These are phyloP conservation scores for Cornus suecica DNA, from an alignment of 148 eudicot species.

Conservation along the genomic window DNA sequence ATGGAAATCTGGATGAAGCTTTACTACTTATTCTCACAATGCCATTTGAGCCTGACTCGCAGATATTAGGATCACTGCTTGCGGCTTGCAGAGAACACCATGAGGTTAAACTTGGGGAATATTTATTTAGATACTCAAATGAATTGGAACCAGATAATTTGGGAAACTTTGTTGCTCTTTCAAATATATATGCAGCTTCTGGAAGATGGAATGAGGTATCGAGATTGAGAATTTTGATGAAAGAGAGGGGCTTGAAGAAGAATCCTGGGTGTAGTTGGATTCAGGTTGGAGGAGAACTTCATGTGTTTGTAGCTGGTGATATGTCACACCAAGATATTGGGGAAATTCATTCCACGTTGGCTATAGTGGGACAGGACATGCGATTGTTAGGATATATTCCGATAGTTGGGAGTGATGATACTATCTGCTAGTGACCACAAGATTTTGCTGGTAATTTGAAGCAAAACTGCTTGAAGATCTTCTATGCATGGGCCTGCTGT, in stretches of 20 bases:
- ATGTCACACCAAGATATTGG: constrained; percentile 32
- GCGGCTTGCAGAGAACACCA: constrained; percentile 36
- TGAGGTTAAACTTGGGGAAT: constrained; percentile 35
- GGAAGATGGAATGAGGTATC: constrained; percentile 45
- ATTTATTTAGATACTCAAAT: constrained; percentile 19
- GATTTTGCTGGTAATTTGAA: neutral
- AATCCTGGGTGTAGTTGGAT: constrained; percentile 52
- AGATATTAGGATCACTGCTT: constrained; percentile 33
- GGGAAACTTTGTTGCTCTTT: constrained; percentile 38
- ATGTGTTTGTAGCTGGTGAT: constrained; percentile 47
- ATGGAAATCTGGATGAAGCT: constrained; percentile 37
- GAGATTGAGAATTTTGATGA: constrained; percentile 34
- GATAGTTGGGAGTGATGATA: neutral
- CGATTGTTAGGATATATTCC: neutral
- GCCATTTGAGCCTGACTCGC: constrained; percentile 31
- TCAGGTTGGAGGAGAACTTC: constrained; percentile 35
- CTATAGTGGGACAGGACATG: constrained; percentile 35
- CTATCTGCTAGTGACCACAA: neutral
- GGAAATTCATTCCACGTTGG: constrained; percentile 30
- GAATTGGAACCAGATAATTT: constrained; percentile 29
- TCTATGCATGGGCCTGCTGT: neutral
- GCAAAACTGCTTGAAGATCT: neutral
- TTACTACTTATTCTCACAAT: constrained; percentile 24
- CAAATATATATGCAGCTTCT: constrained; percentile 35
- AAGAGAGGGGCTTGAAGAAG: constrained; percentile 30